Percentiles rank a stretch among this genome's conserved stretches.
These are phyloP conservation scores for Scheffersomyces lignosus DNA, from an alignment of 805 yeast genomes.

Conservation along the genomic window DNA sequence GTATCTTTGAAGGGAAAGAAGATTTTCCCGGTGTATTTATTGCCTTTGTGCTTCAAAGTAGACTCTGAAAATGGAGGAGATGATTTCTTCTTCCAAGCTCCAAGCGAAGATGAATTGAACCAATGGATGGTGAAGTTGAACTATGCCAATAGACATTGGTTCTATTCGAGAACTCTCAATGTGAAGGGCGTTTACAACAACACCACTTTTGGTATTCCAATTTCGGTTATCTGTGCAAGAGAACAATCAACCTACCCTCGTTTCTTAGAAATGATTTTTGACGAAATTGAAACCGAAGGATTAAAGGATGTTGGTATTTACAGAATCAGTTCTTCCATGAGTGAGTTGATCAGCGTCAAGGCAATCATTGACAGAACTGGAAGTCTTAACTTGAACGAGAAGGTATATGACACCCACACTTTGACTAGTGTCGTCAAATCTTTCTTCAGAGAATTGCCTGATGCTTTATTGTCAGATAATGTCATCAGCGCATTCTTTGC, in stretches of 20 bases:
- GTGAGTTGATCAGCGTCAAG: slow-evolving; percentile 45
- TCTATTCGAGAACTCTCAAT: slow-evolving; percentile 41
- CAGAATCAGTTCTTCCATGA: slow-evolving; percentile 60
- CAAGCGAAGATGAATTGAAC: slow-evolving; percentile 57
- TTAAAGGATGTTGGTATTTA: slow-evolving; percentile 89
- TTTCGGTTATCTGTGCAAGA: slow-evolving; percentile 70
- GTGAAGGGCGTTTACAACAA: slow-evolving; percentile 17
- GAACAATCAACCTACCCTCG: slow-evolving; percentile 64
- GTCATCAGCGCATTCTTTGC: slow-evolving; percentile 59
- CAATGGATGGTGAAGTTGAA: slow-evolving; percentile 66
- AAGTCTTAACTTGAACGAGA: slow-evolving; percentile 49
- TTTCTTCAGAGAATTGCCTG: slow-evolving; percentile 83
- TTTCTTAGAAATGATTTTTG: slow-evolving; percentile 63
- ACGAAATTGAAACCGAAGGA: slow-evolving; percentile 83
- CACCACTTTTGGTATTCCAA: slow-evolving; percentile 82
- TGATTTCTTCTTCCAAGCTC: slow-evolving; percentile 68
- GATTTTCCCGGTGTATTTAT: slow-evolving; percentile 53
- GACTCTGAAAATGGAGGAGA: slow-evolving; percentile 45
- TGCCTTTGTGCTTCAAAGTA: slow-evolving; percentile 50
- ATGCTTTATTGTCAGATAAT: slow-evolving; percentile 69
- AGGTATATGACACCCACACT: slow-evolving; percentile 73
- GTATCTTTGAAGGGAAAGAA: slow-evolving; percentile 47
- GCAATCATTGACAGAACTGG: slow-evolving; percentile 48
- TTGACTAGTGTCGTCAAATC: slow-evolving; percentile 86
- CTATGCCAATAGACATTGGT: slow-evolving; percentile 57